Percentiles rank a stretch among this genome's conserved stretches.
Evolutionary conservation across 2,329 filamentous ascomycete genomes (phyloP).

Genomic region (Pseudocercospora macadamiae): DNA sequence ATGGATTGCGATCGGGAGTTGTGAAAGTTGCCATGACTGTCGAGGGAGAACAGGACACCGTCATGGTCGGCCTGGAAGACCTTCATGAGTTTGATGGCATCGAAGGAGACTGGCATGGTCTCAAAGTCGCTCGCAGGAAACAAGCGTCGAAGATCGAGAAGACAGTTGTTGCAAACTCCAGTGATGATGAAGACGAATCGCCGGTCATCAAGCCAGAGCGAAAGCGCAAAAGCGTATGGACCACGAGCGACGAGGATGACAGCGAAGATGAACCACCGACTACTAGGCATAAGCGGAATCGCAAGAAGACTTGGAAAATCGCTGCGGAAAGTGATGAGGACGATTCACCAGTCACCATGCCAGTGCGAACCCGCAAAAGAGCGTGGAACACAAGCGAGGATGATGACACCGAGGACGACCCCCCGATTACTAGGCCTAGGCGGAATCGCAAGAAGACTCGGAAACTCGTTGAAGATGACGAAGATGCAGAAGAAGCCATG

Average conservation of each 20-base stretch:
- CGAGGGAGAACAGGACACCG: constrained; percentile 4
- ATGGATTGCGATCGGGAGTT: constrained; percentile 10
- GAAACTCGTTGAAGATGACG: background rate
- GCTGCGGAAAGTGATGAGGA: background rate
- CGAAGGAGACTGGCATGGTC: constrained; percentile 4
- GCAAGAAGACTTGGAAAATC: background rate
- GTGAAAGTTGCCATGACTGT: constrained; percentile 11
- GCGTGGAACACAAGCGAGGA: background rate
- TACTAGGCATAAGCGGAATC: too few species aligned
- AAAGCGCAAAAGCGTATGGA: background rate
- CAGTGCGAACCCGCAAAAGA: too few species aligned
- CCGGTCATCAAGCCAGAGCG: background rate
- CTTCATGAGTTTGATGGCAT: constrained; percentile 11
- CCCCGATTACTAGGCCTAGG: background rate
- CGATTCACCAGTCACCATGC: background rate
- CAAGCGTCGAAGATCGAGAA: too few species aligned
- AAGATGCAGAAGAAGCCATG: too few species aligned
- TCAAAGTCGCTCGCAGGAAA: constrained; percentile 4
- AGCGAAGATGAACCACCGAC: too few species aligned
- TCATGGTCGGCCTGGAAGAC: constrained; percentile 5
- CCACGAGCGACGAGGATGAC: too few species aligned
- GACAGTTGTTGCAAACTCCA: background rate
- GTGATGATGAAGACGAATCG: background rate
- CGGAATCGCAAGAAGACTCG: background rate
- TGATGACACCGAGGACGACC: background rate